Evolutionary conservation across 139 green algal species (phyloP), one percentile per base, ranked within the genome.

Genomic region (Micractinium conductrix): DNA sequence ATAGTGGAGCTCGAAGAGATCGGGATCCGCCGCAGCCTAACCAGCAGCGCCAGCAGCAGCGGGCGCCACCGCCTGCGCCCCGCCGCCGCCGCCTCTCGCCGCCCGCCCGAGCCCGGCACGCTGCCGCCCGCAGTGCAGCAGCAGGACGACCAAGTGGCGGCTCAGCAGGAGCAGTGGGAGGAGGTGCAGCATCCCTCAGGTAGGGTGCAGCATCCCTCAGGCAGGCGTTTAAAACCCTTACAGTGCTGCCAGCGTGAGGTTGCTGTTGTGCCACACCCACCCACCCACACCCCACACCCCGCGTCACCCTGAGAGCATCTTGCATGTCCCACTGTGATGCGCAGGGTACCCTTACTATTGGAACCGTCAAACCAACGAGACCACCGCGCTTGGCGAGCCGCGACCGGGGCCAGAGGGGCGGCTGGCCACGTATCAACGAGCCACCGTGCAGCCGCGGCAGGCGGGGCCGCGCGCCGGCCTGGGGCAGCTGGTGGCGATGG

Each of bases 401-500:
- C 10, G 26, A 22, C 81, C 81, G 1, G 72, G 81, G 12, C 71
- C 81, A 28, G 72, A 48, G 21, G 81, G 81, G 17, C 53, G 81
- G 21, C 70, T 85, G n/a, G 67, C 50, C 74, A 44, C 35, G 3
- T 50, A 48, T 35, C n/a, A 63, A 3, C 53, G 45, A 24, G 48
- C 50, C 16, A 37, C 40, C 7, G 28, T 40, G 62, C 78, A 84
- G 78, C 62, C 60, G 2, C 43, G 42, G 65, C 62, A 50, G n/a
- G 42, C n/a, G 14, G 5, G 21, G 33, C 24, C 40, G 19, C 24
- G 45, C 45, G 44, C 37, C 65, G 43, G 50, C 9, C 83, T 92
- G 53, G 58, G 50, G 24, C 76, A 68, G 37, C 75, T 80, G 26
- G 58, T 43, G 70, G 79, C 81, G n/a, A 82, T 89, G 48, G 86